phyloP scores from a whole-genome alignment of 2,329 filamentous ascomycete species.

The Talaromyces pinophilus region DNA sequence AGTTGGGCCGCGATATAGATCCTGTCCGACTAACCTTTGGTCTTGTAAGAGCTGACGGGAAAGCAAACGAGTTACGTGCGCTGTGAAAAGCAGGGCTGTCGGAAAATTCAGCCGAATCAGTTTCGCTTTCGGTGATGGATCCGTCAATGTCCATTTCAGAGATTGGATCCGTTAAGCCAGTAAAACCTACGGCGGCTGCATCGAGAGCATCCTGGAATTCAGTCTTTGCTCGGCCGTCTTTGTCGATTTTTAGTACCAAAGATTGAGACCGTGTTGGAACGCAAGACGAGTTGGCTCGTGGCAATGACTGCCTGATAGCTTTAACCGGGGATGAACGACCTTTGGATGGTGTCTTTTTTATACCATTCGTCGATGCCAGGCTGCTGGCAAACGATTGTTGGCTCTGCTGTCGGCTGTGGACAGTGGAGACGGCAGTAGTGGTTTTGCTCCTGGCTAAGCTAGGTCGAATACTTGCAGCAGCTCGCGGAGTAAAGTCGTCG shows the following conservation, averaged over 20 bases:
- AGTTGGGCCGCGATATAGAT: slow-evolving; percentile 42
- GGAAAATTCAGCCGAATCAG: slow-evolving; percentile 43
- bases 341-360: slow-evolving; percentile 46
- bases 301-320: slow-evolving; percentile 35
- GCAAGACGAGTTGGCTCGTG: slow-evolving; percentile 36
- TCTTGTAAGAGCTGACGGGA: slow-evolving; percentile 32
- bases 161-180: slow-evolving; percentile 38
- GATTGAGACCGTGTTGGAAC: slow-evolving; percentile 43
- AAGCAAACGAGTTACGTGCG: slow-evolving; percentile 43
- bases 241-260: slow-evolving; percentile 50
- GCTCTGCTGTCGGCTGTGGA: slow-evolving; percentile 34
- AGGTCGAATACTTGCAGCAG: slow-evolving; percentile 35
- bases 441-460: slow-evolving; percentile 45
- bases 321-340: slow-evolving; percentile 48
- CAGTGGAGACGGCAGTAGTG: slow-evolving; percentile 37
- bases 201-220: slow-evolving; percentile 41
- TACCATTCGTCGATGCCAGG: slow-evolving; percentile 38
- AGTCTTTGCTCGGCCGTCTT: slow-evolving; percentile 51
- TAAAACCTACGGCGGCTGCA: slow-evolving; percentile 31
- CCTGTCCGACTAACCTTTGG: slow-evolving; percentile 37
- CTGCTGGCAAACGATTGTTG: slow-evolving; percentile 33
- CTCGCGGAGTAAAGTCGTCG: slow-evolving; percentile 38
- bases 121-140: slow-evolving; percentile 47
- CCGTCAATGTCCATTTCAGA: slow-evolving; percentile 45
- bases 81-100: slow-evolving; percentile 42